Evolutionary conservation across 2,329 filamentous ascomycete genomes (phyloP), one percentile per base, ranked within the genome.

Genomic region (Tolypocladium inflatum): DNA sequence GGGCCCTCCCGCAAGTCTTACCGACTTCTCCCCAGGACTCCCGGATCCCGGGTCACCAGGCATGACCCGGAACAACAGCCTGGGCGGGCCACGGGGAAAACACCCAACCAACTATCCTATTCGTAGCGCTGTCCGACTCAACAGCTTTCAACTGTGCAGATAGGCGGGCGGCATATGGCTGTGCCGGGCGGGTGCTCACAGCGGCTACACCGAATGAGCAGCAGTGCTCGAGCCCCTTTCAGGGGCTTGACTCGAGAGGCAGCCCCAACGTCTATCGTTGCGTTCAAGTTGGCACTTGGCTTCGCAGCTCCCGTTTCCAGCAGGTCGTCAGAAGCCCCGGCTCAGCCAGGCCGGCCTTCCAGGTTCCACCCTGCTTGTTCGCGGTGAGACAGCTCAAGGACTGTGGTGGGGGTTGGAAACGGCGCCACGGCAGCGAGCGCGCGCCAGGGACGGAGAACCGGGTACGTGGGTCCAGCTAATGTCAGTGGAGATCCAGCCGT

Each of bases 401-500:
- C 17, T 13, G 43, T 48, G 23, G 43, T 30, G 23, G 23, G 2
- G 23, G 43, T 30, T 33, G 38, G 4, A 50, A 50, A 58, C 41
- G 43, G 43, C 33, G 33, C 41, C 26, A 53, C 26, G 53, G 43
- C 19, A 19, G 52, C 38, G 21, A 26, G 30, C 5, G 17, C 30
- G 23, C 38, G 48, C 54, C 45, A 45, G 21, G n/a, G 48, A 33
- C 23, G 43, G 41, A 41, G 57, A 53, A 59, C 60, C 57, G 37
- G 57, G 60, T 59, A 56, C 60, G 57, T 56, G 59, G 58, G 30
- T 51, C 48, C 30, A n/a, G 30, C 17, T 2, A 13, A 10, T 5
- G 45, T 26, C 26, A 33, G 45, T 33, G 17, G 26, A 33, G 45
- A 33, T 6, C 48, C 48, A 50, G 45, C 30, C 9, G 26, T 21